Base-by-base conservation (phyloP, 306 rosid genomes). In the Hippophae gyantsensis region DNA sequence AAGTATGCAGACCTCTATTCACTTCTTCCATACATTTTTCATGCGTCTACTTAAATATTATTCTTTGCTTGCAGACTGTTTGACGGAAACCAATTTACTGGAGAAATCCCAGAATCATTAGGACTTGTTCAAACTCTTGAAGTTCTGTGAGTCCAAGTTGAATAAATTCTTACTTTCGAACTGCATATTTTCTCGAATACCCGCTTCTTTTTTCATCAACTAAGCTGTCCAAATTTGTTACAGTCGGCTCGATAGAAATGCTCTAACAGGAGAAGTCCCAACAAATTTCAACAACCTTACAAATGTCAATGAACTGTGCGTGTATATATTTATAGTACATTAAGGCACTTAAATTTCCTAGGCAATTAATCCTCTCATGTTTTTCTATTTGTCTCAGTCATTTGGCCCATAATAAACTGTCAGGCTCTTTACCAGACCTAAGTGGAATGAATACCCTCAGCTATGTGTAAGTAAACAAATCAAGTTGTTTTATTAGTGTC, bases 201-300 rank as follows among this genome's bases (percentile, higher is more conserved):
- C 50, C 13, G 2, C 56, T 45, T 60, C 62, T 50, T 56, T 54
- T 57, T 7, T 2, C 9, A 52, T 42, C 61, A 64, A 51, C 45
- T 42, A 58, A 56, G 56, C 50, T 41, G 38, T 70, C 75, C 62
- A 47, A 54, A 67, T 67, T 59, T 70, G 67, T 49, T 55, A 75
- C 94, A 92, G 99, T 2, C 97, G 99, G 67, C 96, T 92, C 32
- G 99, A 92, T 74, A 82, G 95, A 76, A 92, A 92, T 75, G 69
- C 50, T 53, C 77, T 92, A 54, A 54, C 71, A 2, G 97, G 95
- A 69, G 64, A 60, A 32, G 86, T 88, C 54, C 90, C 99, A 8
- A 50, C 86, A 58, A 68, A 77, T 80, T 84, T 92, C 79, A 78
- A 56, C 61, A 84, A 80, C 69, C 93, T 92, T 60, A 74, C 72